phyloP scores from a whole-genome alignment of 805 yeast genomes.

The Komagataella ulmi region DNA sequence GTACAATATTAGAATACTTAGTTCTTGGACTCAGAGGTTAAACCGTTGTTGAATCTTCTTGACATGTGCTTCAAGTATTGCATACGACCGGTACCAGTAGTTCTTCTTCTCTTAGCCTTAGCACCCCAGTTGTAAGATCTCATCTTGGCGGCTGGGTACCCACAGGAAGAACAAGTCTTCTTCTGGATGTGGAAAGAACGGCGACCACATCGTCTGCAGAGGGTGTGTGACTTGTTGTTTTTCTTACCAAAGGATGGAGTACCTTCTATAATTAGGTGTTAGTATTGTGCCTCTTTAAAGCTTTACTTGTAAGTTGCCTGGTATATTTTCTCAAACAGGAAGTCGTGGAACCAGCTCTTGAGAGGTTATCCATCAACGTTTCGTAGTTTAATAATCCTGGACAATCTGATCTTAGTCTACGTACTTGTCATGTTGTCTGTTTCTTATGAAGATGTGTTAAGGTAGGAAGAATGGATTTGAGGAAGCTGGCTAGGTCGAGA shows the following conservation, averaged over 20 bases:
- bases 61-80: conserved; percentile 92
- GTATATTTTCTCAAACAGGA: neutral
- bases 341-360: neutral
- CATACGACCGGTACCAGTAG: conserved; percentile 99
- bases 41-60: conserved; percentile 88
- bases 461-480: neutral
- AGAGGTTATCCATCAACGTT: neutral
- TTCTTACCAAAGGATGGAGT: conserved; percentile 99
- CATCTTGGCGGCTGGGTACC: conserved; percentile 98
- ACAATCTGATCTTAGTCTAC: neutral
- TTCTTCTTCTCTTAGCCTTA: conserved; percentile 99
- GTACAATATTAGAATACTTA: neutral
- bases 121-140: conserved; percentile 99
- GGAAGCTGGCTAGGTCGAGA: neutral
- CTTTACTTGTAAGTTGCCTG: neutral
- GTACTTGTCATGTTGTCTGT: neutral
- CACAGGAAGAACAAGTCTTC: conserved; percentile 98
- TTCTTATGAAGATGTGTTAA: neutral
- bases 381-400: neutral
- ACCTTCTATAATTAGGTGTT: conserved; percentile 59
- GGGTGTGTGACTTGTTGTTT: conserved; percentile 98
- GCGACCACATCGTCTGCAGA: conserved; percentile 98
- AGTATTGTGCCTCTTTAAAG: conserved; percentile 10
- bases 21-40: neutral
- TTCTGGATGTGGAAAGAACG: conserved; percentile 99